Conservation (phyloP, 768 basidiomycete species). For the Xerocomus brunneocitrinus region DNA sequence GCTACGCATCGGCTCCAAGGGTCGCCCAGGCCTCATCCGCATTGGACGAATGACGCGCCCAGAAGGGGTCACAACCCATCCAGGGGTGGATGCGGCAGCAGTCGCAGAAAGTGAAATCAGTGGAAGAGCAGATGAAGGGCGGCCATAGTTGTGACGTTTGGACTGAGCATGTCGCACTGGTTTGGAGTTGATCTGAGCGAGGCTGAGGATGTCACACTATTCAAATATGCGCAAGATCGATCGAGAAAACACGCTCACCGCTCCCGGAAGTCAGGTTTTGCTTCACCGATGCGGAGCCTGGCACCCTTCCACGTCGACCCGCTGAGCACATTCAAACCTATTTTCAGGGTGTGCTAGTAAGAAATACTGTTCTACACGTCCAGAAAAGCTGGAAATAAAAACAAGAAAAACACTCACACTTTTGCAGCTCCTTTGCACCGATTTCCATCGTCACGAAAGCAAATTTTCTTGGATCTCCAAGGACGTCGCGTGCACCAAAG, state of each 20-base stretch:
- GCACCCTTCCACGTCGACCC: conserved; percentile 88
- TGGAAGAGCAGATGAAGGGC: conserved; percentile 59
- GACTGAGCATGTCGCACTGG: conserved; percentile 31
- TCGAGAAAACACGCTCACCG: conserved; percentile 36
- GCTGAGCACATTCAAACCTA: conserved; percentile 71
- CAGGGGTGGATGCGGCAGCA: conserved; percentile 49
- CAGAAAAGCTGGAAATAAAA: background rate
- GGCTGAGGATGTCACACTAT: background rate
- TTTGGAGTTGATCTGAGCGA: conserved; percentile 15
- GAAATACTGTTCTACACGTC: background rate
- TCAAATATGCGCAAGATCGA: background rate
- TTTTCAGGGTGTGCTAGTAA: background rate
- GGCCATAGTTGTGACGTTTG: conserved; percentile 38
- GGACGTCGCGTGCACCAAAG: conserved; percentile 56
- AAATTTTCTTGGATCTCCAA: conserved; percentile 67
- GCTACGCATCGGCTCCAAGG: conserved; percentile 36
- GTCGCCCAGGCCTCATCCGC: conserved; percentile 65
- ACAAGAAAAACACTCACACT: conserved; percentile 46
- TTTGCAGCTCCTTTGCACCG: conserved; percentile 51
- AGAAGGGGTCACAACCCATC: conserved; percentile 68
- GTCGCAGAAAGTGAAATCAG: conserved; percentile 57
- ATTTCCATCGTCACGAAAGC: conserved; percentile 71
- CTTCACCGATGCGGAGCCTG: conserved; percentile 77
- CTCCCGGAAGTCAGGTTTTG: conserved; percentile 68
- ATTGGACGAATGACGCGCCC: conserved; percentile 63